These are phyloP conservation scores for Linanthus parryae DNA, from an alignment of 148 eudicot species.

Conservation along the genomic window DNA sequence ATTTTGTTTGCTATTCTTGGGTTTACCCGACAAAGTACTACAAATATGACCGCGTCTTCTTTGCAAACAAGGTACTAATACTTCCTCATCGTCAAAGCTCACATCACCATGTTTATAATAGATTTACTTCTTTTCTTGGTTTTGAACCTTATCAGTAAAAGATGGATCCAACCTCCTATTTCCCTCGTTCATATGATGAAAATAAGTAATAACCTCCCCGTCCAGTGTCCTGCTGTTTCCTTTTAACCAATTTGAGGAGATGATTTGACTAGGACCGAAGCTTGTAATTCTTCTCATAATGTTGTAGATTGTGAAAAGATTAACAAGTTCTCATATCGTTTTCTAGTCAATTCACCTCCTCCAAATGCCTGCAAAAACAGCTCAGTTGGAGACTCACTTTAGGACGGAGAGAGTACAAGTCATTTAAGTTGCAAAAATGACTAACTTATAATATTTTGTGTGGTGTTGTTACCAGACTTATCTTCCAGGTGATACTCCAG, in stretches of 20 bases:
- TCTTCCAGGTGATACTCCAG: slow-evolving; percentile 70
- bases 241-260: not conserved
- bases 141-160: not conserved
- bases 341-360: not conserved
- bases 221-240: too few species aligned
- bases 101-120: too few species aligned
- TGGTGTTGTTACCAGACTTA: slow-evolving; percentile 40
- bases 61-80: slow-evolving; percentile 67
- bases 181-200: too few species aligned
- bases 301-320: not conserved
- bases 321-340: not conserved
- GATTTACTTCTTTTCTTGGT: not conserved
- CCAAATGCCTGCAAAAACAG: not conserved
- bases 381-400: not conserved
- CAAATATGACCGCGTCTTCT: slow-evolving; percentile 69
- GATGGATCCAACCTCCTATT: not conserved
- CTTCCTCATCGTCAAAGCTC: not conserved
- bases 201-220: too few species aligned
- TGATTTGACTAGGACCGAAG: not conserved
- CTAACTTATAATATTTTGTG: not conserved
- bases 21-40: slow-evolving; percentile 71
- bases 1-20: slow-evolving; percentile 85
- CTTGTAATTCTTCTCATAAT: not conserved
- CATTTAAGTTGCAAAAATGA: not conserved
- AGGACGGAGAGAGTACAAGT: not conserved